Base-by-base conservation (phyloP, 164 flowering plant species). In the Umbellularia californica region DNA sequence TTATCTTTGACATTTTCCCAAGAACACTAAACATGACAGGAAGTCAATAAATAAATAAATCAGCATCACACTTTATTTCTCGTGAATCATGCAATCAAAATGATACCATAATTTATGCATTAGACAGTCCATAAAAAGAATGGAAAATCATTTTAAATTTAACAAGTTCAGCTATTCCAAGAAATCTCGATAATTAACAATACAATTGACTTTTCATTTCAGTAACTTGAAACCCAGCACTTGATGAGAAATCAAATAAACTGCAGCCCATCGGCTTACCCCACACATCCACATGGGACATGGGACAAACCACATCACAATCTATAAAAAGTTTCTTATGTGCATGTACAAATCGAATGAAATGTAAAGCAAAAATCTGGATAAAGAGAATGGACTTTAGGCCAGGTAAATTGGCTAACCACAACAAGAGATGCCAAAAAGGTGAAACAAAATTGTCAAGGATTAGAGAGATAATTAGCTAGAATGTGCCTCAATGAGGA, bases 1-100 rank as follows among this genome's bases (percentile, higher is more conserved):
- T 68, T 55, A 84, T 75, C 82, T 90, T 95, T 63, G 97, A 95
- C 99, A 95, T 95, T 68, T 47, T 82, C 77, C 73, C 73, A 69
- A 65, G 64, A 65, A 76, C 65, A 52, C 50, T 41, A 66, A 73
- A 70, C 72, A 70, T 67, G 55, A 12, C 77, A 80, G 64, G 76
- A 69, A 72, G 60, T 14, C n/a, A 17, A 55, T 55, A 55, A 13
- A 41, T 41, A 41, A 41, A 9, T 41, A 41, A 41, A 41, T 41
- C 9, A 80, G 67, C 68, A 58, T 14, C 70, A 70, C 80, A 76
- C 69, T 74, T 76, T 25, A 70, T 72, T 58, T 15, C 11, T 65
- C 73, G 25, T 66, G 72, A 23, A 58, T 33, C 70, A 47, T 23
- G 73, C 72, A 69, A 30, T 23, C 35, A 28, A 30, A 30, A 25